Percentiles rank a stretch among this genome's conserved stretches.
Conservation (phyloP, 345 rosid genomes). For the Erysimum cheiranthoides region DNA sequence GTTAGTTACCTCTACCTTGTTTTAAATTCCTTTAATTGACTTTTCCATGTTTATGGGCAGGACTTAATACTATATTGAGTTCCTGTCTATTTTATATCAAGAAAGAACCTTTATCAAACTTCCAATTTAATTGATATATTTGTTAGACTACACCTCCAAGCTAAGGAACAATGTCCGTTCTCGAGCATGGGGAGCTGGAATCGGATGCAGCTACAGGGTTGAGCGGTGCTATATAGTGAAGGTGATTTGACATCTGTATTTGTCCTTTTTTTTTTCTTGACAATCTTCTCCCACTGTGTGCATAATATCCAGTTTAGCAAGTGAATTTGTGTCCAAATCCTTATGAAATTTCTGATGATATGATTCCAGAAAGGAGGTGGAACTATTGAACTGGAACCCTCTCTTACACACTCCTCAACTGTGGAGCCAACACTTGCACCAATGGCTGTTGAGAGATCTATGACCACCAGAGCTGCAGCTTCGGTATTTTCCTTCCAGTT, state of each 20-base stretch:
- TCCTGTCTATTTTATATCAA: slow-evolving; percentile 3
- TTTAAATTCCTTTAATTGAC: slow-evolving; percentile 4
- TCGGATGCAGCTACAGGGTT: slow-evolving; percentile 93
- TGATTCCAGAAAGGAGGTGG: slow-evolving; percentile 96
- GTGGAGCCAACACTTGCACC: slow-evolving; percentile 99
- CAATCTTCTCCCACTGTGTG: not conserved
- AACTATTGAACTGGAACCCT: slow-evolving; percentile 91
- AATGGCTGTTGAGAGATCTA: slow-evolving; percentile 95
- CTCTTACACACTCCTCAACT: slow-evolving; percentile 90
- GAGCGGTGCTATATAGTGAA: slow-evolving; percentile 97
- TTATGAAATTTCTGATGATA: slow-evolving; percentile 15
- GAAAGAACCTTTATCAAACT: not conserved
- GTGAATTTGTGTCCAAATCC: not conserved
- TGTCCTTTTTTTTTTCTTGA: slow-evolving; percentile 1
- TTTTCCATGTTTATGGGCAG: slow-evolving; percentile 10
- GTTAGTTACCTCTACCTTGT: slow-evolving; percentile 52
- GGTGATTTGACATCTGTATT: slow-evolving; percentile 54
- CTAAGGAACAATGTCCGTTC: slow-evolving; percentile 98
- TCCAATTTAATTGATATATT: slow-evolving; percentile 4
- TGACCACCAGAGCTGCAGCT: slow-evolving; percentile 99
- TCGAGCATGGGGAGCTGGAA: slow-evolving; percentile 99
- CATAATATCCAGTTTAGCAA: slow-evolving; percentile 22
- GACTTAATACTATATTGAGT: slow-evolving; percentile 3
- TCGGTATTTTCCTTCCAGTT: slow-evolving; percentile 59
- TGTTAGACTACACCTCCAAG: slow-evolving; percentile 83